Evolutionary conservation across 2,329 filamentous ascomycete species (phyloP), one percentile per base, ranked within the genome.

Genomic region (Cyphellophora attinorum): DNA sequence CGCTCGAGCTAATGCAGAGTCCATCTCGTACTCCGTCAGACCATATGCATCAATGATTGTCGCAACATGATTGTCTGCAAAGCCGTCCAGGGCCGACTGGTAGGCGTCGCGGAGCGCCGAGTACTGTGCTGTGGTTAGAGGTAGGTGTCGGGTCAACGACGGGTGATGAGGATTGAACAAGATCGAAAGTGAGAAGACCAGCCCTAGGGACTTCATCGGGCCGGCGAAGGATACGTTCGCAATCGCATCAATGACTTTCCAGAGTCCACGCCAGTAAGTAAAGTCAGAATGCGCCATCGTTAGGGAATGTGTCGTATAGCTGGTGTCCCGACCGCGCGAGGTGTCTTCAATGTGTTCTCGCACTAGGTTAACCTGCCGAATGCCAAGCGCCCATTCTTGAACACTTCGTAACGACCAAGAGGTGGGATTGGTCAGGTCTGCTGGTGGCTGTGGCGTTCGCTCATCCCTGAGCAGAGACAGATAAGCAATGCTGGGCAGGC

Each of bases 281-380:
- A 41, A 47, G 31, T 50, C 49, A 12, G 44, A 41, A 35, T 50
- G 48, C 8, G 49, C 49, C 49, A 51, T 51, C 13, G 49, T 50
- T 5, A 51, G 35, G n/a, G 42, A 38, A 31, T 46, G 44, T 3
- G 38, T 37, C n/a, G 40, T 38, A 29, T 48, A 51, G 30, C 46
- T 49, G 6, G 47, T 50, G 28, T 51, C 49, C 14, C 38, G 44
- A 5, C 41, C 42, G 8, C 27, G 29, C 10, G 38, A 23, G 11
- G 38, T 48, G 18, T 46, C 48, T 19, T 45, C 39, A 14, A 51
- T 37, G 35, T 51, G 49, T 5, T 40, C 32, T 17, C 39, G 30
- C 11, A 48, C 49, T 10, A 50, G 34, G 6, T 37, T 34, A 1
- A 36, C 39, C 10, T 46, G 32, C 2, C 48, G 44, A 16, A 31